Base-by-base conservation (phyloP, 1,284 basidiomycete species). In the Chiua sp. region DNA sequence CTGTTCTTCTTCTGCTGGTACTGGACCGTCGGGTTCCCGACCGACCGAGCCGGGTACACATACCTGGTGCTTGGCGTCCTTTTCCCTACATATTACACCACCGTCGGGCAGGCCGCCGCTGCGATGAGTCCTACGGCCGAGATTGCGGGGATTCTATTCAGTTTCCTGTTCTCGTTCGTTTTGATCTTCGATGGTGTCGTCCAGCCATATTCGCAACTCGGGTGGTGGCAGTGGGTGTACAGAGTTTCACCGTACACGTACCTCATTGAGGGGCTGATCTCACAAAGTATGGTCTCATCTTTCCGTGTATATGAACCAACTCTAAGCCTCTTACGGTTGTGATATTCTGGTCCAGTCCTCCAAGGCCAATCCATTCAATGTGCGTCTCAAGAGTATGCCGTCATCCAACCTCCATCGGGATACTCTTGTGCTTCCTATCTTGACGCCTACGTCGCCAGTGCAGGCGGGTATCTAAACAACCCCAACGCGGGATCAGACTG, bases 161-260 rank as follows among this genome's bases (percentile, higher is more conserved):
- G 80, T 47, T 82, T 87, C 58, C 71, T 92, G 56, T 91, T 92
- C 76, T 83, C 85, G 0, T 90, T 92, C 66, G 83, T 90, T 56
- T 66, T 90, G 53, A 84, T 80, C 4, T 92, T 92, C 18, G 84
- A 87, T 61, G 88, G 87, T 65, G 85, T 88, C 28, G 63, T 90
- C 52, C 87, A 90, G 70, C 87, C 88, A 1, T 90, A 79, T 75
- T 68, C 78, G 8, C 72, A 80, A 18, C 83, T 93, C 8, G 88
- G 87, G 8, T 93, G 91, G 88, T 93, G 91, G 92, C 79, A 79
- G 64, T 94, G 92, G 88, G 91, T 93, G 88, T 92, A 94, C 71
- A 83, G 81, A 49, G 70, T 91, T 18, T 92, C 90, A 3, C 93
- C 93, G 0, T 93, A 88, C 77, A 92, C 91, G 1, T 91, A 90